phyloP scores from a whole-genome alignment of 495 filamentous ascomycete species.

The Penicillium macrosclerotiorum region DNA sequence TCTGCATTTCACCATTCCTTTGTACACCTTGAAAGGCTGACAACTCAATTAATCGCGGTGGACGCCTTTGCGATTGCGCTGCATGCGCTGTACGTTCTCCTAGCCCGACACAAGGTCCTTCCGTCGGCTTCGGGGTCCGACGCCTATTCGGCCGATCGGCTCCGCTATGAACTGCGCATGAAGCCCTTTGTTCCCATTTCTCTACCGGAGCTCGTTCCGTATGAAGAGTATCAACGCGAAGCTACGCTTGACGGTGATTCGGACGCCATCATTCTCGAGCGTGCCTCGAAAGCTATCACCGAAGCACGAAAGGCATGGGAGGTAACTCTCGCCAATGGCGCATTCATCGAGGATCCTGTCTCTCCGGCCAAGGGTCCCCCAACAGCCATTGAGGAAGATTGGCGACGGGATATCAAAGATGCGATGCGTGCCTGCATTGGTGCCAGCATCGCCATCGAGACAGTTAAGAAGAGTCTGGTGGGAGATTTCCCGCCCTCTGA shows the following conservation, averaged over 20 bases:
- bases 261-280: constrained; percentile 50
- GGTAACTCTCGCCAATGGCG: constrained; percentile 45
- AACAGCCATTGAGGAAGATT: constrained; percentile 51
- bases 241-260: constrained; percentile 40
- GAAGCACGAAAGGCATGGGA: constrained; percentile 67
- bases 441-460: constrained; percentile 59
- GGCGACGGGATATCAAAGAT: constrained; percentile 57
- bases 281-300: constrained; percentile 57
- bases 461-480: constrained; percentile 48
- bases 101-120: constrained; percentile 61
- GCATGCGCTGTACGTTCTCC: constrained; percentile 61
- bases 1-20: constrained; percentile 51
- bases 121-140: constrained; percentile 48
- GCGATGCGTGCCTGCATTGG: constrained; percentile 65
- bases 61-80: constrained; percentile 71
- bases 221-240: constrained; percentile 53
- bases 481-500: constrained; percentile 1
- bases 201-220: constrained; percentile 68
- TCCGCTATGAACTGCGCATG: constrained; percentile 88
- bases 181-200: constrained; percentile 74
- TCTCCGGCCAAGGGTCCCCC: constrained; percentile 41
- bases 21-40: constrained; percentile 56
- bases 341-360: constrained; percentile 29
- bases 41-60: constrained; percentile 66
- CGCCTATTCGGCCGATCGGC: constrained; percentile 65